A percentile compares a stretch with the other conserved stretches of the same genome.
These are phyloP conservation scores for Bathelium albidoporum DNA, from an alignment of 495 filamentous ascomycete genomes.

Conservation along the genomic window DNA sequence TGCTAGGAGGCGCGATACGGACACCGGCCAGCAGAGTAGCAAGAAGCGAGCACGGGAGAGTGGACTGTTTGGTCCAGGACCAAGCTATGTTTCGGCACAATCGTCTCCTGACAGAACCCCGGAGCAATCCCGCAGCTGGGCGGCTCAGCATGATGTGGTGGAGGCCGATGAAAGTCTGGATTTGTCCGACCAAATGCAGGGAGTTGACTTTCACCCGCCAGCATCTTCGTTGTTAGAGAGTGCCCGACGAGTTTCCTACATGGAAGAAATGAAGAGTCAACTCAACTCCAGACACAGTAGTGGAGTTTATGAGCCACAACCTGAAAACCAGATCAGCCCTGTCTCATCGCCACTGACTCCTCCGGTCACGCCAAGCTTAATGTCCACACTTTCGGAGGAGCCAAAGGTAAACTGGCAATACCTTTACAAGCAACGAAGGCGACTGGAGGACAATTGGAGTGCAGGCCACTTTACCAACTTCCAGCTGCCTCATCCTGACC, in stretches of 20 bases:
- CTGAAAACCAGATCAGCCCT: constrained; percentile 4
- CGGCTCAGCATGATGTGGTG: constrained; percentile 29
- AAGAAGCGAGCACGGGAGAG: constrained; percentile 43
- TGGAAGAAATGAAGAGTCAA: constrained; percentile 3
- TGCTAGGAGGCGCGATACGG: constrained; percentile 35
- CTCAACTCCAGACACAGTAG: neutral
- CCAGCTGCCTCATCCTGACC: constrained; percentile 73
- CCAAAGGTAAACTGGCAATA: constrained; percentile 70
- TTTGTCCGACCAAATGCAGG: constrained; percentile 6
- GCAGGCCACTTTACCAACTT: constrained; percentile 73
- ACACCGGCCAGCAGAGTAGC: constrained; percentile 38
- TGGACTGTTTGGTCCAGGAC: constrained; percentile 33
- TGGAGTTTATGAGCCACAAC: neutral
- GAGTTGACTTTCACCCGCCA: neutral
- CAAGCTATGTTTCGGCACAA: constrained; percentile 14
- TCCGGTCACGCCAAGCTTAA: neutral
- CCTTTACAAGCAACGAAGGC: constrained; percentile 76
- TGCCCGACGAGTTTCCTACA: neutral
- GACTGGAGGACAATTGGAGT: constrained; percentile 86
- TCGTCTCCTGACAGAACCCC: constrained; percentile 18
- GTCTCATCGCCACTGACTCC: constrained; percentile 1
- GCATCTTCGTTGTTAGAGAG: neutral
- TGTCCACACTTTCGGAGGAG: constrained; percentile 14
- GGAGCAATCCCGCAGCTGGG: constrained; percentile 22
- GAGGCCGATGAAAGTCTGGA: constrained; percentile 33